Evolutionary conservation across 129 eudicot species (phyloP).

Genomic region (Centaurea solstitialis): DNA sequence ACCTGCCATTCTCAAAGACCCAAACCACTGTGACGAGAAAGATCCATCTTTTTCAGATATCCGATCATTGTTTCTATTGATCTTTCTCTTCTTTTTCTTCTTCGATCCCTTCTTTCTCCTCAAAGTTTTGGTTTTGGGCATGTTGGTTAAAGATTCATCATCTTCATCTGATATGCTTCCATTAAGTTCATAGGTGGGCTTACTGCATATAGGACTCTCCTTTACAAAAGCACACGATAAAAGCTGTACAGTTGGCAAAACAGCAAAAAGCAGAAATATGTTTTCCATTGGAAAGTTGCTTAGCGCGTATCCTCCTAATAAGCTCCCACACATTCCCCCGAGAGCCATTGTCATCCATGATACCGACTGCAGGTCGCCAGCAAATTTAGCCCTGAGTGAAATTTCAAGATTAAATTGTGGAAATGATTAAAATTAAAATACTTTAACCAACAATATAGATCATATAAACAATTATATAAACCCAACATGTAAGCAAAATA

Average conservation of each 20-base stretch:
- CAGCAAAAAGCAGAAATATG: conserved; percentile 73
- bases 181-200: conserved; percentile 30
- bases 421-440: not conserved
- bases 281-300: conserved; percentile 50
- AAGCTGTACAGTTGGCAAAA: conserved; percentile 70
- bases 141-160: conserved; percentile 32
- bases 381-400: conserved; percentile 92
- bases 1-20: conserved; percentile 65
- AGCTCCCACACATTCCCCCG: conserved; percentile 94
- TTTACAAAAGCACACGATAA: conserved; percentile 75
- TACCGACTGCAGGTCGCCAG: conserved; percentile 95
- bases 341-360: conserved; percentile 99
- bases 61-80: conserved; percentile 17
- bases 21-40: conserved; percentile 45
- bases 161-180: conserved; percentile 43
- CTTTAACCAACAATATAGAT: conserved; percentile 4
- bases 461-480: not conserved
- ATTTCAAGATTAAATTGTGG: conserved; percentile 18
- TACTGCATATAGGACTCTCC: conserved; percentile 46
- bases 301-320: conserved; percentile 89
- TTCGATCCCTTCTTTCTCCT: conserved; percentile 69
- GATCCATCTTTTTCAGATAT: conserved; percentile 50
- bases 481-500: not conserved
- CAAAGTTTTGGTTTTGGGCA: conserved; percentile 36
- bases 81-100: conserved; percentile 41